phyloP scores from a whole-genome alignment of 1,284 basidiomycete genomes.

The Kalmanozyma brasiliensis region DNA sequence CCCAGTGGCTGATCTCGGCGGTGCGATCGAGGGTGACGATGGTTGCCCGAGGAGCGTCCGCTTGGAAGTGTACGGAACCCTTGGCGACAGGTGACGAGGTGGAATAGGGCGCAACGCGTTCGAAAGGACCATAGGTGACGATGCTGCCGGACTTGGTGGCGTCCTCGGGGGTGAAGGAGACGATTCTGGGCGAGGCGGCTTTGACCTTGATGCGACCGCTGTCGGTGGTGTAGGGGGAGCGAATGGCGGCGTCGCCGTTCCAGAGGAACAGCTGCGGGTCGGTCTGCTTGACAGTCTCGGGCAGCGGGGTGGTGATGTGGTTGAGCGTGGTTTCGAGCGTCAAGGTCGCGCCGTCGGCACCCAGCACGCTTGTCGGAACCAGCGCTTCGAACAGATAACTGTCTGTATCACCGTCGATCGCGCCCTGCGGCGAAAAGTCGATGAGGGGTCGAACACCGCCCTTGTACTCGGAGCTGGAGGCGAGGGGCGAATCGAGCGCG shows the following conservation, averaged over 20 bases:
- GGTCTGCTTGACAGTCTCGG: slow-evolving; percentile 77
- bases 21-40: slow-evolving; percentile 78
- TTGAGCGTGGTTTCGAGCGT: slow-evolving; percentile 74
- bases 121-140: slow-evolving; percentile 87
- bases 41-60: slow-evolving; percentile 81
- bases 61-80: slow-evolving; percentile 81
- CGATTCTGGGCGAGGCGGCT: slow-evolving; percentile 27
- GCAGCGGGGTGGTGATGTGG: slow-evolving; percentile 81
- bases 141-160: slow-evolving; percentile 81
- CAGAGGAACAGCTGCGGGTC: slow-evolving; percentile 86
- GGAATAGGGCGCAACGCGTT: slow-evolving; percentile 74
- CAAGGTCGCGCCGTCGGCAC: slow-evolving; percentile 8
- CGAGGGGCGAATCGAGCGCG: slow-evolving; percentile 23
- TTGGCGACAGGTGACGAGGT: slow-evolving; percentile 68
- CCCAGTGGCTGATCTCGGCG: slow-evolving; percentile 97
- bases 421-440: slow-evolving; percentile 6
- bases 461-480: slow-evolving; percentile 8
- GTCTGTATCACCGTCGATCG: slow-evolving; percentile 8
- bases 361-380: slow-evolving; percentile 17
- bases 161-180: slow-evolving; percentile 69
- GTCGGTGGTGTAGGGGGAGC: slow-evolving; percentile 83
- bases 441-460: slow-evolving; percentile 27
- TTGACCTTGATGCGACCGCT: slow-evolving; percentile 83
- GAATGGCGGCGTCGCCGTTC: slow-evolving; percentile 77
- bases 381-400: slow-evolving; percentile 22